These are phyloP conservation scores for Botrytis hyacinthi DNA, from an alignment of 2,329 filamentous ascomycete species.

Conservation along the genomic window DNA sequence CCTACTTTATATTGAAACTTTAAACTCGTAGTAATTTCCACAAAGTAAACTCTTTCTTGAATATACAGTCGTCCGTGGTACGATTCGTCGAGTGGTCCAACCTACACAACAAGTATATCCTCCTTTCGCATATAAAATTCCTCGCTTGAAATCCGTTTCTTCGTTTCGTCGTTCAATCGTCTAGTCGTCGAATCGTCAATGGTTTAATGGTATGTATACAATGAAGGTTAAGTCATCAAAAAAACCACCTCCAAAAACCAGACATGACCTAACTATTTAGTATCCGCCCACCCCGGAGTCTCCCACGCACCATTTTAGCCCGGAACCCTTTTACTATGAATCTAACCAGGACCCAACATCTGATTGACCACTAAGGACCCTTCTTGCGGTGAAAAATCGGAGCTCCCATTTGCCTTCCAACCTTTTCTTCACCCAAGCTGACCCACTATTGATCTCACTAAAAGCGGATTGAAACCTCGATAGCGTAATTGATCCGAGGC, in stretches of 20 bases:
- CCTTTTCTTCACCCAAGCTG: background rate
- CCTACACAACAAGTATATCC: background rate
- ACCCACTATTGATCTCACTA: background rate
- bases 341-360: background rate
- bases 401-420: background rate
- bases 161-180: background rate
- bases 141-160: background rate
- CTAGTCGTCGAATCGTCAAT: background rate
- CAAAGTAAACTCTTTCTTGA: background rate
- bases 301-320: background rate
- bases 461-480: slow-evolving; percentile 1
- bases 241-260: background rate
- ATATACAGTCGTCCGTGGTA: background rate
- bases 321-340: background rate
- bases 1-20: background rate
- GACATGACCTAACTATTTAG: background rate
- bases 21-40: background rate
- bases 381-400: background rate
- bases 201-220: background rate
- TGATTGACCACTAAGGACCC: background rate
- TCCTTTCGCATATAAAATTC: background rate
- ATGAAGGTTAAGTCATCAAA: background rate
- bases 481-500: slow-evolving; percentile 7
- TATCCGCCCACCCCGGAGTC: slow-evolving; percentile 5
- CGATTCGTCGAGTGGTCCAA: background rate